Evolutionary conservation across 345 rosid species (phyloP), one percentile per base, ranked within the genome.

Genomic region (Xanthoceras sorbifolium): DNA sequence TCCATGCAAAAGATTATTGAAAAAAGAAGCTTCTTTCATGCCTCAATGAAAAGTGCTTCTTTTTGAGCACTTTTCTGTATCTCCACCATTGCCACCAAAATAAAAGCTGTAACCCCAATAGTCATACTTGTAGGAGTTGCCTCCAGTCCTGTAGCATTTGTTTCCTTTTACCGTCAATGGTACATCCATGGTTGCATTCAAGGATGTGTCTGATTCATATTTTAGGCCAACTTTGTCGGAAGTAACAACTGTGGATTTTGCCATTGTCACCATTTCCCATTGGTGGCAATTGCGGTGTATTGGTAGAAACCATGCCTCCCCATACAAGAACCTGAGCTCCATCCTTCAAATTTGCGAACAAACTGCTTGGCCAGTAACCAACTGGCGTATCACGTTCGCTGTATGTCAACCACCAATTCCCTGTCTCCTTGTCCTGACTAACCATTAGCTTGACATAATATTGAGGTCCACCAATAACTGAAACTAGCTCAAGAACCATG

Each of bases 321-420:
- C 69, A 67, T 9, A 28, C 0, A 7, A 79, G n/a, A 6, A 22
- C 38, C 8, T 34, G 42, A 5, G 69, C 69, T 5, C 82, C 78
- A 2, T 25, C 40, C 31, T 32, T 34, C 15, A 79, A 38, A 48
- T 46, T 26, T 0, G 10, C 1, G 31, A 73, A 67, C 34, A 73
- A 60, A 31, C 15, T 67, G n/a, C 26, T 46, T 1, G 74, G 36
- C 40, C 52, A 42, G 76, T 78, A 66, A 25, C 77, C 73, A 25
- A n/a, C n/a, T n/a, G n/a, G n/a, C n/a, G n/a, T n/a, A n/a, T n/a
- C n/a, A n/a, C n/a, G n/a, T n/a, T n/a, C n/a, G n/a, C n/a, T n/a
- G n/a, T n/a, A n/a, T n/a, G n/a, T n/a, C n/a, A n/a, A 67, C 77
- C 77, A 78, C 73, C 73, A 78, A 42, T 72, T 54, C 23, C 76